phyloP scores from a whole-genome alignment of 257 asterid genomes.

The Fraxinus americana region DNA sequence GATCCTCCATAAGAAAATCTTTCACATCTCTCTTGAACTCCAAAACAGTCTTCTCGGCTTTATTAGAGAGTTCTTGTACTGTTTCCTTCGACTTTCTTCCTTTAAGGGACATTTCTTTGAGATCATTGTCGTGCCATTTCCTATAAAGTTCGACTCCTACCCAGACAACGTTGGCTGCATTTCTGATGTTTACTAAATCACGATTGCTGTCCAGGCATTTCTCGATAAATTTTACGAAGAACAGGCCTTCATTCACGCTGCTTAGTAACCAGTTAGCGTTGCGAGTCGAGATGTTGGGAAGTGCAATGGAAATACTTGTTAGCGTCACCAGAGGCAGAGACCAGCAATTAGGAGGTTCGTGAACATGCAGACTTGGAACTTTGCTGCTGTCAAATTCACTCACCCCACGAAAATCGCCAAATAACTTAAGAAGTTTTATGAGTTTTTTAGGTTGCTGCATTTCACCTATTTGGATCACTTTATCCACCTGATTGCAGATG shows the following conservation, averaged over 20 bases:
- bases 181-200: not conserved
- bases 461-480: conserved; percentile 12
- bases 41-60: not conserved
- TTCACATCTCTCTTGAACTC: not conserved
- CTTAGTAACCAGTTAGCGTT: not conserved
- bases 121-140: not conserved
- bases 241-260: conserved; percentile 5
- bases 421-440: not conserved
- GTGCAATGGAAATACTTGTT: not conserved
- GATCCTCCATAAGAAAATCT: not conserved
- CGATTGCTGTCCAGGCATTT: not conserved
- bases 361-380: conserved; percentile 9
- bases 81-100: not conserved
- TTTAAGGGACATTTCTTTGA: not conserved
- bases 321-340: conserved; percentile 16
- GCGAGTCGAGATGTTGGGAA: not conserved
- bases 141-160: conserved; percentile 2
- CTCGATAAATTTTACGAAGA: not conserved
- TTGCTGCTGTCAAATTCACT: conserved; percentile 5
- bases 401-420: conserved; percentile 16
- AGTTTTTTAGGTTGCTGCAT: conserved; percentile 6
- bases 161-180: conserved; percentile 12
- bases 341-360: conserved; percentile 29
- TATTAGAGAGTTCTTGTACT: not conserved
- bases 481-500: conserved; percentile 22